These are phyloP conservation scores for Stentor coeruleus DNA, from an alignment of 73 alveolate genomes.

Conservation along the genomic window DNA sequence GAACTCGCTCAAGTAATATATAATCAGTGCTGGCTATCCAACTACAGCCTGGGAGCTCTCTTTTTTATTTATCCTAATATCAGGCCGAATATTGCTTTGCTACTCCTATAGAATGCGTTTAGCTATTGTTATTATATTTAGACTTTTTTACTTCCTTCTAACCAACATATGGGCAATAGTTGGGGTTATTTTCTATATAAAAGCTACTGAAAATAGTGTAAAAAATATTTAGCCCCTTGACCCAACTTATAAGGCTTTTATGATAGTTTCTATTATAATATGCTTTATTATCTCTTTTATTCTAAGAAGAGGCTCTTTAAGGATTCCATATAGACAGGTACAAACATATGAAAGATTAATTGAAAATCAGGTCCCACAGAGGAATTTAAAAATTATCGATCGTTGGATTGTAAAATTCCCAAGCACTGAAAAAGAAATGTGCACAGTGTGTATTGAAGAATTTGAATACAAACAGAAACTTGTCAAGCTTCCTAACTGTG, in stretches of 20 bases:
- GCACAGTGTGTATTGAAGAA: conserved; percentile 58
- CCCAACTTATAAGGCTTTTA: background rate
- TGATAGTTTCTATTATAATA: background rate
- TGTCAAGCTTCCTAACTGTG: conserved; percentile 53
- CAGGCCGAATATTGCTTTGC: conserved; percentile 17
- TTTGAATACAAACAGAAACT: conserved; percentile 39
- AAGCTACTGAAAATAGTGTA: background rate
- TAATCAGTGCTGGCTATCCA: background rate
- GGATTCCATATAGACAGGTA: background rate
- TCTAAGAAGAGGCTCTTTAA: background rate
- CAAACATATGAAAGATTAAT: background rate
- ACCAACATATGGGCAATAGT: background rate
- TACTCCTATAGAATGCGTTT: conserved; percentile 3
- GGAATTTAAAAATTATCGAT: background rate
- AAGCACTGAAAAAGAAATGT: conserved; percentile 38
- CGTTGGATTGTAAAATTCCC: conserved; percentile 4
- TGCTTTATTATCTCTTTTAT: conserved; percentile 10
- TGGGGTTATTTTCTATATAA: conserved; percentile 5
- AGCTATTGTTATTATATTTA: background rate
- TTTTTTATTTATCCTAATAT: background rate
- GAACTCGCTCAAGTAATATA: background rate
- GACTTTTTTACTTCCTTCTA: conserved; percentile 19
- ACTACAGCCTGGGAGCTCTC: background rate
- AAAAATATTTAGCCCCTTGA: no score
- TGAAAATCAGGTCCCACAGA: background rate